Conservation (phyloP, 2,329 filamentous ascomycete species). For the Huntiella moniliformis region DNA sequence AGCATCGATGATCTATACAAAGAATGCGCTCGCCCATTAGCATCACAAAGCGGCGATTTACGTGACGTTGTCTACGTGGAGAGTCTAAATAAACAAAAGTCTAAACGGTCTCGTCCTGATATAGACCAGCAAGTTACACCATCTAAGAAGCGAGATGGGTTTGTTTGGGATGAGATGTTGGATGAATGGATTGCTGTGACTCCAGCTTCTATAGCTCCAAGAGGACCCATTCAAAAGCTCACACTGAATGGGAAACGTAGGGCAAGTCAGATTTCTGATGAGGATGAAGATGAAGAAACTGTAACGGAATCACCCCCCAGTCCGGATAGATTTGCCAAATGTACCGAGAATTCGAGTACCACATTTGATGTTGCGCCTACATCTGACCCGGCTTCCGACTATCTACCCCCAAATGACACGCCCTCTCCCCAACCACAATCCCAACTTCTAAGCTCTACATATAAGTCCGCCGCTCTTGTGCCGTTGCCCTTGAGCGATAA, state of each 20-base stretch:
- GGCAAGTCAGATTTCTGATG: neutral
- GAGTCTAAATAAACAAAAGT: constrained; percentile 17
- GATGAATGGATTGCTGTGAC: constrained; percentile 20
- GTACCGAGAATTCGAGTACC: neutral
- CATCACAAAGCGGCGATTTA: constrained; percentile 32
- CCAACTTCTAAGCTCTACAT: neutral
- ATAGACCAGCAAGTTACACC: neutral
- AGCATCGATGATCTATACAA: constrained; percentile 22
- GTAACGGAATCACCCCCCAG: too few relatives aligned
- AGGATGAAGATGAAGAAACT: too few relatives aligned
- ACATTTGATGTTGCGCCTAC: too few relatives aligned
- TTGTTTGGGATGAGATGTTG: constrained; percentile 24
- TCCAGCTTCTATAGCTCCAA: neutral
- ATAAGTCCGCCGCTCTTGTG: neutral
- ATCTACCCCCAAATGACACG: neutral
- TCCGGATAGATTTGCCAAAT: neutral
- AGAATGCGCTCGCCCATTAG: constrained; percentile 32
- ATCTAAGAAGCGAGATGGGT: constrained; percentile 19
- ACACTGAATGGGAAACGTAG: neutral
- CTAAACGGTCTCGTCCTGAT: too few relatives aligned
- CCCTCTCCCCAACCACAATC: neutral
- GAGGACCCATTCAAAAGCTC: neutral
- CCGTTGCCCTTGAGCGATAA: too few relatives aligned
- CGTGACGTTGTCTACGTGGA: constrained; percentile 36
- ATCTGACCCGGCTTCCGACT: neutral